phyloP scores from a whole-genome alignment of 2,329 filamentous ascomycete genomes.

The Thelonectria olida region DNA sequence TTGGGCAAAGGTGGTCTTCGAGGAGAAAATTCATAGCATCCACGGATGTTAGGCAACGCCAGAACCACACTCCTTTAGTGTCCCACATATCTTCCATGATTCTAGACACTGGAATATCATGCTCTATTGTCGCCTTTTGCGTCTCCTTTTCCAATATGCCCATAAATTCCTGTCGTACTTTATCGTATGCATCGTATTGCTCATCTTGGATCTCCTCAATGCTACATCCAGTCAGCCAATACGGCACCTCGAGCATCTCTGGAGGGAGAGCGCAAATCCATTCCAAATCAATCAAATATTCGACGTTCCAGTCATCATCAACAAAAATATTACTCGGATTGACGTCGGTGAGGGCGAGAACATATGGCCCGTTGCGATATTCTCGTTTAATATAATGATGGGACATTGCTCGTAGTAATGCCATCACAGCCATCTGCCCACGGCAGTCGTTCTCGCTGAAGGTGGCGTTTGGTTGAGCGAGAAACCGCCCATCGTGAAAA shows the following conservation, averaged over 20 bases:
- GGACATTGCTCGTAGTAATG: conserved; percentile 35
- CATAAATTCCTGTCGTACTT: conserved; percentile 31
- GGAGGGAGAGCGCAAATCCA: conserved; percentile 43
- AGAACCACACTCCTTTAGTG: conserved; percentile 33
- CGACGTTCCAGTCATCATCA: conserved; percentile 48
- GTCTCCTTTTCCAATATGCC: conserved; percentile 26
- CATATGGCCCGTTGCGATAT: conserved; percentile 39
- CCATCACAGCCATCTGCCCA: conserved; percentile 39
- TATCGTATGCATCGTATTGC: conserved; percentile 22
- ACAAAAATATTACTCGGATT: conserved; percentile 48
- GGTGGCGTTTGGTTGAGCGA: conserved; percentile 36
- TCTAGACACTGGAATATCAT: conserved; percentile 14
- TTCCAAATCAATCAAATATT: conserved; percentile 46
- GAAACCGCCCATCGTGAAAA: conserved; percentile 38
- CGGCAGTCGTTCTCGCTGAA: conserved; percentile 38
- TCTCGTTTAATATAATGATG: conserved; percentile 37
- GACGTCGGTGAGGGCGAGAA: conserved; percentile 44
- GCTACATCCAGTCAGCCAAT: conserved; percentile 33
- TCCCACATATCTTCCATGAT: conserved; percentile 31
- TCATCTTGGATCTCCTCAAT: conserved; percentile 31
- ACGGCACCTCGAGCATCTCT: conserved; percentile 29
- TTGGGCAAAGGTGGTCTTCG: conserved; percentile 11
- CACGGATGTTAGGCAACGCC: conserved; percentile 9
- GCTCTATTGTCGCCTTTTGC: conserved; percentile 1
- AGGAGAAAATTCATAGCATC: conserved; percentile 3